Evolutionary conservation across 1,284 basidiomycete genomes (phyloP).

Genomic region (Amylostereum areolatum): DNA sequence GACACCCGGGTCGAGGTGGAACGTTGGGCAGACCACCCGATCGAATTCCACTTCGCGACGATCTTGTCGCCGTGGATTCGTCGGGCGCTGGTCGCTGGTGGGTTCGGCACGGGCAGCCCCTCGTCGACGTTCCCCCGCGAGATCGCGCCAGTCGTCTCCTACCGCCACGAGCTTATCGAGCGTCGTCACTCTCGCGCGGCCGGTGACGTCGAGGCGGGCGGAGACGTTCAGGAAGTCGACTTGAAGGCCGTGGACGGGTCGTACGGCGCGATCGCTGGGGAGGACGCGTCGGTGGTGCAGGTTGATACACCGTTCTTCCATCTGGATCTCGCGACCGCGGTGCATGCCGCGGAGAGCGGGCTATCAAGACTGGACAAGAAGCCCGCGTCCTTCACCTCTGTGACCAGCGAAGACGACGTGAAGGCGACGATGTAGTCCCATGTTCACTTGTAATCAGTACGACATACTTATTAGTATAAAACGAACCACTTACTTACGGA

Average conservation of each 20-base stretch:
- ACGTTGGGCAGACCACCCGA: constrained; percentile 75
- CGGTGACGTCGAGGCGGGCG: constrained; percentile 4
- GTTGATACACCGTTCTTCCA: constrained; percentile 83
- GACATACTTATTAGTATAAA: no score
- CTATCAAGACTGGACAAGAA: background rate
- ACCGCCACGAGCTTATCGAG: constrained; percentile 32
- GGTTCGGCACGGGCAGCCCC: constrained; percentile 66
- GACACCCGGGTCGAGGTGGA: constrained; percentile 87
- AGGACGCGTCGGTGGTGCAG: constrained; percentile 34
- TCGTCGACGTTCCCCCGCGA: constrained; percentile 46
- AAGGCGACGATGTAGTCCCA: background rate
- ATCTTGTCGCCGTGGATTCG: constrained; percentile 94
- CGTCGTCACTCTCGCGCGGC: constrained; percentile 8
- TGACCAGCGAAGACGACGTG: background rate
- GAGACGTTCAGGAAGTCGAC: constrained; percentile 10
- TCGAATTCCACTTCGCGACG: constrained; percentile 89
- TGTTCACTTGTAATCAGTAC: no score
- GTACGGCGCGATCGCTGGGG: constrained; percentile 15
- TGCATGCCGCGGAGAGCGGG: constrained; percentile 58
- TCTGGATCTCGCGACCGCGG: constrained; percentile 71
- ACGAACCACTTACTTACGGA: no score
- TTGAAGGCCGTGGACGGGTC: constrained; percentile 17
- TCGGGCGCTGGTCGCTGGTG: constrained; percentile 81
- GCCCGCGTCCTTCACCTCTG: no score
- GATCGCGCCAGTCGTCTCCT: constrained; percentile 69